Evolutionary conservation across 1,284 basidiomycete species (phyloP).

Genomic region (Thecaphora thlaspeos): DNA sequence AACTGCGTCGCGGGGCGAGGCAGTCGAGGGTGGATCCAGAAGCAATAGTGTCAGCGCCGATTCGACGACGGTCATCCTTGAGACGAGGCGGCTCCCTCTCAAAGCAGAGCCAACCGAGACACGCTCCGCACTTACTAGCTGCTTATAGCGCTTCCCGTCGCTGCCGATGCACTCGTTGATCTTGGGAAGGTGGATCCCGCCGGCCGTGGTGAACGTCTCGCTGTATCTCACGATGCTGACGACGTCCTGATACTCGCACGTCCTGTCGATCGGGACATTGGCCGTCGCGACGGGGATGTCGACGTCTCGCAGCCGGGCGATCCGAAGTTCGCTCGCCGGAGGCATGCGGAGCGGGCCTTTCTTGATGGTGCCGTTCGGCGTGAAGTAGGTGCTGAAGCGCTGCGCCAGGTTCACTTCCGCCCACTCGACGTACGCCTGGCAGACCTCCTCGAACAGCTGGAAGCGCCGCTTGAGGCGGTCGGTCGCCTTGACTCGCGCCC

Average conservation of each 20-base stretch:
- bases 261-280: slow-evolving; percentile 71
- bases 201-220: slow-evolving; percentile 67
- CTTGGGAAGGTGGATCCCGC: slow-evolving; percentile 82
- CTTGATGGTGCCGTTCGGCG: slow-evolving; percentile 21
- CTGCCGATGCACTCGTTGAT: slow-evolving; percentile 72
- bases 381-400: slow-evolving; percentile 23
- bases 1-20: too few species aligned
- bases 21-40: too few species aligned
- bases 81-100: too few species aligned
- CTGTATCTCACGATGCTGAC: slow-evolving; percentile 67
- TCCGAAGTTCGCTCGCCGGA: slow-evolving; percentile 18
- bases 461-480: slow-evolving; percentile 60
- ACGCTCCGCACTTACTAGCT: slow-evolving; percentile 68
- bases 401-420: slow-evolving; percentile 66
- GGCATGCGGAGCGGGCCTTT: slow-evolving; percentile 30
- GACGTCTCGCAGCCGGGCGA: slow-evolving; percentile 22
- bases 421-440: slow-evolving; percentile 77
- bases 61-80: too few species aligned
- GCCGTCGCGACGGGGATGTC: slow-evolving; percentile 72
- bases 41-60: too few species aligned
- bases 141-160: slow-evolving; percentile 71
- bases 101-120: too few species aligned
- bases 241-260: slow-evolving; percentile 63
- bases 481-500: slow-evolving; percentile 65
- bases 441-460: slow-evolving; percentile 68